These are phyloP conservation scores for Fragaria ananassa DNA, from an alignment of 306 rosid species.

Conservation along the genomic window DNA sequence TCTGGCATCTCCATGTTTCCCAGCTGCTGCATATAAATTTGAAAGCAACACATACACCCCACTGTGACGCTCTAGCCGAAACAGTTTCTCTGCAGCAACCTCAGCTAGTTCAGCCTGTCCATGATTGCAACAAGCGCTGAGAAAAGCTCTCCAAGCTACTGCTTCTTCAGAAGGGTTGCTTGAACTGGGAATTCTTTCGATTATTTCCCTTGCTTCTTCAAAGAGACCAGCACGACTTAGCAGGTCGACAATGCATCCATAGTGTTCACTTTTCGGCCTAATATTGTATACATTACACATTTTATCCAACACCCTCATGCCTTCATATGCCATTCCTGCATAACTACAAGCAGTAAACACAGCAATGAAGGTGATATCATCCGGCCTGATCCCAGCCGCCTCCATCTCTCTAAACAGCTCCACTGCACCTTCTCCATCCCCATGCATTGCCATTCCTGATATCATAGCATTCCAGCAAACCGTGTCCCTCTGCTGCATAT, in stretches of 20 bases:
- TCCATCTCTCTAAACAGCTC: conserved; percentile 60
- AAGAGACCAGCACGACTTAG: conserved; percentile 60
- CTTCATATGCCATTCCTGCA: conserved; percentile 57
- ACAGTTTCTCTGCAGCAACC: conserved; percentile 50
- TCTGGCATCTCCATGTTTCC: conserved; percentile 49
- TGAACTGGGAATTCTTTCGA: conserved; percentile 34
- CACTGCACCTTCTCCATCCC: conserved; percentile 57
- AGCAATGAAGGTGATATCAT: conserved; percentile 70
- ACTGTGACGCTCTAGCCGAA: conserved; percentile 41
- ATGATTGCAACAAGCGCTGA: conserved; percentile 65
- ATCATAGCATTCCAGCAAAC: conserved; percentile 81
- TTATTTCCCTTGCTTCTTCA: conserved; percentile 55
- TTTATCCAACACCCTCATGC: conserved; percentile 45
- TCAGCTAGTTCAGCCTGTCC: conserved; percentile 58
- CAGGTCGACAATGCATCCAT: conserved; percentile 62
- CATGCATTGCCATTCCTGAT: conserved; percentile 68
- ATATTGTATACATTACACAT: conserved; percentile 49
- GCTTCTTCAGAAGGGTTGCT: conserved; percentile 44
- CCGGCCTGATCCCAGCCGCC: conserved; percentile 37
- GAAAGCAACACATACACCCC: conserved; percentile 71
- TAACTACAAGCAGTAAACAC: conserved; percentile 73
- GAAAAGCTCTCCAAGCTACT: conserved; percentile 78
- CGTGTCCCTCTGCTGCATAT: conserved; percentile 44
- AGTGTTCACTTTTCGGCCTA: conserved; percentile 63
- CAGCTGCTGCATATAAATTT: conserved; percentile 51